Evolutionary conservation across 1,284 basidiomycete species (phyloP).

Genomic region (Crepidotus sp.): DNA sequence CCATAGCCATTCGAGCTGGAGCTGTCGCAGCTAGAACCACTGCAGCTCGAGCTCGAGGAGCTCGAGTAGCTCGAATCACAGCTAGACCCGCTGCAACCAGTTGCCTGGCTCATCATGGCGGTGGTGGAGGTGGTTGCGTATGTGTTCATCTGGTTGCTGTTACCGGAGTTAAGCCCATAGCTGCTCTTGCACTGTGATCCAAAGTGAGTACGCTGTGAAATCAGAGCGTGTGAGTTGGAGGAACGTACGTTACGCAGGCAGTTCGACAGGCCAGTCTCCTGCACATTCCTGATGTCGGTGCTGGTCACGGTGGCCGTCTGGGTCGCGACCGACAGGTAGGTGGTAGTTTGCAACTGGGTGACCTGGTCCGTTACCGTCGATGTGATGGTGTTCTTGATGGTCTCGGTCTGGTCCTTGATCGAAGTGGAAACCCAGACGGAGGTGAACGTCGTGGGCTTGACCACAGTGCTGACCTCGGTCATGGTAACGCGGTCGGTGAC

Average conservation of each 20-base stretch:
- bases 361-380: slow-evolving; percentile 37
- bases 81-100: slow-evolving; percentile 13
- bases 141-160: slow-evolving; percentile 43
- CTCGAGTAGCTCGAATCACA: slow-evolving; percentile 17
- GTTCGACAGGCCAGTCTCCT: slow-evolving; percentile 40
- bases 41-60: slow-evolving; percentile 10
- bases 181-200: slow-evolving; percentile 44
- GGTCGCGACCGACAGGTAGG: slow-evolving; percentile 38
- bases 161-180: slow-evolving; percentile 44
- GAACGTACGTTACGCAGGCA: slow-evolving; percentile 42
- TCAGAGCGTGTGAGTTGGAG: background rate
- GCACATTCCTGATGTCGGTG: slow-evolving; percentile 34
- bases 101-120: slow-evolving; percentile 11
- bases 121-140: slow-evolving; percentile 28
- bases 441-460: slow-evolving; percentile 38
- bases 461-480: slow-evolving; percentile 34
- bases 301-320: slow-evolving; percentile 40
- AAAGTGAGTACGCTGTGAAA: slow-evolving; percentile 13
- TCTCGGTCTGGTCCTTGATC: slow-evolving; percentile 40
- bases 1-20: slow-evolving; percentile 8
- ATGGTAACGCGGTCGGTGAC: slow-evolving; percentile 37
- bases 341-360: slow-evolving; percentile 38
- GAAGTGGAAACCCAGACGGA: slow-evolving; percentile 35
- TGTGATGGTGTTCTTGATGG: slow-evolving; percentile 43
- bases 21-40: slow-evolving; percentile 14